Conservation (phyloP, 2,329 filamentous ascomycete species). For the Claviceps sp. region DNA sequence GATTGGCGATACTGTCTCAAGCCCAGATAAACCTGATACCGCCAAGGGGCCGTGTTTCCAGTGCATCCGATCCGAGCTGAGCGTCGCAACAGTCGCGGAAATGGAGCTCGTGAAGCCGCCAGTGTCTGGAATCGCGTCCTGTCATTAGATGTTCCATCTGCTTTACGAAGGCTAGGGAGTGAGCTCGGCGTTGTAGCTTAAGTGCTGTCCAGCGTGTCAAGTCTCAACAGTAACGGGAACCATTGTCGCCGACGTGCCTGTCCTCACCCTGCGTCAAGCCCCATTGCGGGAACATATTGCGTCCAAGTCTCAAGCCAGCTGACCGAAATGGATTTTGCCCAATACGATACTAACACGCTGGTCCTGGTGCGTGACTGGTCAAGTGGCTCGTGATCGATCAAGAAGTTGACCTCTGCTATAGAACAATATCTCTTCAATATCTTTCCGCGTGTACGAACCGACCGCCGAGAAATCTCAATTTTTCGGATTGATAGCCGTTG, state of each 20-base stretch:
- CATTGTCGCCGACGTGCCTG: constrained; percentile 10
- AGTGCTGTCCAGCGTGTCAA: neutral
- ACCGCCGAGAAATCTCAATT: constrained; percentile 27
- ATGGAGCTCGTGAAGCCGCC: constrained; percentile 24
- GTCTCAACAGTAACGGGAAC: constrained; percentile 1
- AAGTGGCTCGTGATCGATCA: neutral
- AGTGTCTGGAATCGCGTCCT: constrained; percentile 10
- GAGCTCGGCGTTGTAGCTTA: constrained; percentile 9
- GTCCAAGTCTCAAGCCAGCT: constrained; percentile 10
- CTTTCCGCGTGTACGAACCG: constrained; percentile 42
- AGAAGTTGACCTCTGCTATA: constrained; percentile 15
- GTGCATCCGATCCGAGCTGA: neutral
- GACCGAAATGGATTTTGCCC: constrained; percentile 48
- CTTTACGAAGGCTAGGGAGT: neutral
- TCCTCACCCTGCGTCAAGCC: neutral
- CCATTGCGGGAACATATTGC: constrained; percentile 2
- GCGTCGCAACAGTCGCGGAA: constrained; percentile 19
- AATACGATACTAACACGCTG: constrained; percentile 49
- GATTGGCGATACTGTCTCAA: neutral
- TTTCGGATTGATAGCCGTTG: constrained; percentile 33
- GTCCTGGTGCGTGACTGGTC: constrained; percentile 33
- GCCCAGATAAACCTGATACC: neutral
- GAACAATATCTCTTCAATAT: constrained; percentile 43
- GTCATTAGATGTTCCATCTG: neutral
- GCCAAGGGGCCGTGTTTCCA: neutral